These are phyloP conservation scores for Aphanomyces astaci DNA, from an alignment of 352 stramenopile species.

Conservation along the genomic window DNA sequence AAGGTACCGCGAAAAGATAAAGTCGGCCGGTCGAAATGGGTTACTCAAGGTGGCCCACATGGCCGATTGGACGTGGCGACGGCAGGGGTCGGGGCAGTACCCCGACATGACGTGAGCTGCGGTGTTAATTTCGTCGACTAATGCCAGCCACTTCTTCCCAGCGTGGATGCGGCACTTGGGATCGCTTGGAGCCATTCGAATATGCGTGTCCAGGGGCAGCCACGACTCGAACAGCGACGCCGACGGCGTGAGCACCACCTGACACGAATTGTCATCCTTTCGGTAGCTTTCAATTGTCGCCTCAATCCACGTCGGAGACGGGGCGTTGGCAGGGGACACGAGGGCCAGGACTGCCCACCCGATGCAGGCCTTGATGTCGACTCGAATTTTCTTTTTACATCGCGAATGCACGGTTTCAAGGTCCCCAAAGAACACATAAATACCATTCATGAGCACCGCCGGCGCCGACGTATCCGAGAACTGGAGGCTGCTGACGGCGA, in stretches of 20 bases:
- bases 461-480: background rate
- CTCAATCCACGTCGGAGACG: background rate
- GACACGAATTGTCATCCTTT: constrained; percentile 4
- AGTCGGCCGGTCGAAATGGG: background rate
- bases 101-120: background rate
- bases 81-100: background rate
- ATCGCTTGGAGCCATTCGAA: constrained; percentile 9
- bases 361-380: constrained; percentile 14
- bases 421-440: constrained; percentile 14
- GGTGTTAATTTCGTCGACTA: constrained; percentile 8
- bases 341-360: constrained; percentile 9
- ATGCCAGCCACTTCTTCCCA: constrained; percentile 1
- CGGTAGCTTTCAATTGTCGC: background rate
- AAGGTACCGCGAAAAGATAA: constrained; percentile 21
- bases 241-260: background rate
- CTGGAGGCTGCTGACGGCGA: background rate
- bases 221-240: background rate
- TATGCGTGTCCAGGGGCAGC: constrained; percentile 6
- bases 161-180: constrained; percentile 11
- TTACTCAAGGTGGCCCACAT: background rate
- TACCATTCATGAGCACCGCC: background rate
- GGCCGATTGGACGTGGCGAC: background rate
- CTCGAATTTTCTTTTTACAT: constrained; percentile 10
- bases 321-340: background rate
- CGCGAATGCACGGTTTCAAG: background rate